A percentile compares a stretch with the other conserved stretches of the same genome.
Conservation (phyloP, 176 grass and related monocot species). For the Triticum monococcum region DNA sequence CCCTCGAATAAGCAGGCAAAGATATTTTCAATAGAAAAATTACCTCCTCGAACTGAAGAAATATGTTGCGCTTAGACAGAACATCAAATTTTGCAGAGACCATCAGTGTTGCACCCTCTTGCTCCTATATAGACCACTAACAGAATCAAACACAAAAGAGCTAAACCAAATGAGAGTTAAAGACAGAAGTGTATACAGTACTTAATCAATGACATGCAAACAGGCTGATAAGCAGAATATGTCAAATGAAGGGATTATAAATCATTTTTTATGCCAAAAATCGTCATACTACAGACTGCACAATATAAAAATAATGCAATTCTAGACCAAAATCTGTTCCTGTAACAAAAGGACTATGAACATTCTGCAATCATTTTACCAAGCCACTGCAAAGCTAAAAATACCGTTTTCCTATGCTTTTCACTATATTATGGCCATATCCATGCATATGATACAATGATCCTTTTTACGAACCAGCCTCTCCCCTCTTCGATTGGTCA, state of each 20-base stretch:
- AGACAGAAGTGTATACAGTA: neutral
- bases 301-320: neutral
- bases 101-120: conserved; percentile 89
- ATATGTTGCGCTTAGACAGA: conserved; percentile 85
- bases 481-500: neutral
- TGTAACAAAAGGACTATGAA: neutral
- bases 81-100: conserved; percentile 90
- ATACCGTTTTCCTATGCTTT: neutral
- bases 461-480: neutral
- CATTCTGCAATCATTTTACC: neutral
- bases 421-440: neutral
- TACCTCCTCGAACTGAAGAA: conserved; percentile 98
- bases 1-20: conserved; percentile 7
- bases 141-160: conserved; percentile 41
- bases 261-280: neutral
- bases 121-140: conserved; percentile 69
- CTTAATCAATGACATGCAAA: conserved; percentile 3
- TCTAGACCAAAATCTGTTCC: neutral
- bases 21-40: conserved; percentile 8
- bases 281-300: neutral
- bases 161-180: conserved; percentile 15
- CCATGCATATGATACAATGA: neutral
- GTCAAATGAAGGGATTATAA: neutral
- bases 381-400: neutral
- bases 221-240: neutral